phyloP scores from a whole-genome alignment of 2,329 filamentous ascomycete species.

The Cladophialophora yegresii region DNA sequence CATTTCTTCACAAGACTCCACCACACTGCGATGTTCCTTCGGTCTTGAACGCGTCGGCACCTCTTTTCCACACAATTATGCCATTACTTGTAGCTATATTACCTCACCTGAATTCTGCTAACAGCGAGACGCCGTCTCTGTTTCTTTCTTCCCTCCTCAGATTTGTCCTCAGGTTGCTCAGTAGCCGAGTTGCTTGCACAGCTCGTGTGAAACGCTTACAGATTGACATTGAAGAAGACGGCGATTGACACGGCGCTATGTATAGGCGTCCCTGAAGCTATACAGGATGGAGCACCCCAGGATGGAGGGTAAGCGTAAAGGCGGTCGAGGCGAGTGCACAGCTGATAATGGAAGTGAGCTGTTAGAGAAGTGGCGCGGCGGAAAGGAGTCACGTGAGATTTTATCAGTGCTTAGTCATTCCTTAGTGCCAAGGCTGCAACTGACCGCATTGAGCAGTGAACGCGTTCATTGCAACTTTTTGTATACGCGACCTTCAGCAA shows the following conservation, averaged over 20 bases:
- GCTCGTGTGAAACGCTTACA: background rate
- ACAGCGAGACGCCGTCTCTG: too few relatives aligned
- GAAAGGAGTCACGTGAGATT: background rate
- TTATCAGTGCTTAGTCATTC: background rate
- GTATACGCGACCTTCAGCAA: background rate
- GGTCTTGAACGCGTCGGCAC: too few relatives aligned
- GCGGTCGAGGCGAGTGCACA: too few relatives aligned
- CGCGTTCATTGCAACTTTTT: conserved; percentile 1
- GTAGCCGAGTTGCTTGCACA: background rate
- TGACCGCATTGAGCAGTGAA: background rate
- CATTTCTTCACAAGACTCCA: background rate
- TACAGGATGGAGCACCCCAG: background rate
- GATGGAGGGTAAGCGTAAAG: background rate
- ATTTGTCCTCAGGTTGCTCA: background rate
- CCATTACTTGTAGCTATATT: background rate
- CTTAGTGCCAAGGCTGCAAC: background rate
- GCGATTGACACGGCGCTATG: background rate
- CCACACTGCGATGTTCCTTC: too few relatives aligned
- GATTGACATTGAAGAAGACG: background rate
- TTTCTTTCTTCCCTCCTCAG: background rate
- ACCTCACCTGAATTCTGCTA: background rate
- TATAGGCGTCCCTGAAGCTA: background rate
- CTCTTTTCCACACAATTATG: background rate
- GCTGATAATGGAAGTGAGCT: background rate
- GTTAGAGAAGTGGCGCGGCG: background rate